Base-by-base conservation (phyloP, 306 rosid genomes). In the Fragaria nilgerrensis region DNA sequence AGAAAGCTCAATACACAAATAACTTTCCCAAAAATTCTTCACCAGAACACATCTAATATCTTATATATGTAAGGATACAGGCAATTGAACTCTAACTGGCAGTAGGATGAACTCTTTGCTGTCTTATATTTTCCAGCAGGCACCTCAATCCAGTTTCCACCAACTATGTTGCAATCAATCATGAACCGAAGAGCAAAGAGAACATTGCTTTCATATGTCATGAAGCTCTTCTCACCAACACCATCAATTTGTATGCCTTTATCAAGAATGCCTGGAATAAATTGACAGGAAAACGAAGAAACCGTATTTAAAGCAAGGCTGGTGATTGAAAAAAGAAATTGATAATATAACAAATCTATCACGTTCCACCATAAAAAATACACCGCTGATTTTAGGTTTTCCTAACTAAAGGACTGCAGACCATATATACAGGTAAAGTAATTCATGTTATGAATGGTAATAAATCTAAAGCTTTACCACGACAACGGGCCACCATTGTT, bases 121-220 rank as follows among this genome's bases (percentile, higher is more conserved):
- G 88, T 56, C 86, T 87, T 90, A 79, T 92, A 89, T 88, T 88
- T 89, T 58, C 96, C 97, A 59, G 85, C 90, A 29, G 91, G 95
- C 49, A 89, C 81, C 84, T 95, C 98, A 85, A 95, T 95, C 98
- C 98, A 95, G 77, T 95, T 95, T 19, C 98, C 98, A 64, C 98
- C 98, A 86, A 95, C 97, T 75, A 95, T 50, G 75, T 87, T 85
- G 82, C 97, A 84, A 80, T 95, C 98, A 77, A 95, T 89, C 98
- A 95, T 95, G 83, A 92, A 95, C 59, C 98, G 97, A 70, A 95
- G 97, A 68, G 97, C 95, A 89, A 90, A 95, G 67, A 95, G 93
- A 84, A 95, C 97, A 87, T 95, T 95, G 97, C 98, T 92, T 84
- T 95, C 98, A 81, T 89, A 95, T 74, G 98, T 95, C 92, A 92